phyloP scores from a whole-genome alignment of 306 rosid species.

The Quercus cerris region DNA sequence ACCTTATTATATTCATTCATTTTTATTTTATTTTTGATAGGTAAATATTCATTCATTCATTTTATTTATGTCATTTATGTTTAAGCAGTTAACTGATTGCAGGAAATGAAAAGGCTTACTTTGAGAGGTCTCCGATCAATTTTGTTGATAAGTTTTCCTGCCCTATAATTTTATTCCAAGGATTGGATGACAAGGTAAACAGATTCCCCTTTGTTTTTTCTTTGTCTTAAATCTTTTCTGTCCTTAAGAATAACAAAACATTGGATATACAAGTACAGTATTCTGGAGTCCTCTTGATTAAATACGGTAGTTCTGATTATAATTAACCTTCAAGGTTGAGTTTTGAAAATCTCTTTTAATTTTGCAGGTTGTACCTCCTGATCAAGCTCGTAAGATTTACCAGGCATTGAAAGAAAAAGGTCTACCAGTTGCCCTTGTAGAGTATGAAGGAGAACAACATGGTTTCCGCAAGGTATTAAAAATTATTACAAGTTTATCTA shows the following conservation, averaged over 20 bases:
- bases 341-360: not conserved
- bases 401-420: constrained; percentile 78
- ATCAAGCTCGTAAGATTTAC: constrained; percentile 81
- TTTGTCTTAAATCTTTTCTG: not conserved
- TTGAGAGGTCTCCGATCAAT: constrained; percentile 82
- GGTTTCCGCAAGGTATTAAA: constrained; percentile 84
- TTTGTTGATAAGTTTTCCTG: constrained; percentile 75
- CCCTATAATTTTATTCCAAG: constrained; percentile 88
- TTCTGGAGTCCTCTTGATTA: not conserved
- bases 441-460: constrained; percentile 96
- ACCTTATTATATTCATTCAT: not conserved
- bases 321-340: not conserved
- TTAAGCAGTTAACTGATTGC: constrained; percentile 25
- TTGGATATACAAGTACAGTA: not conserved
- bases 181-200: constrained; percentile 88
- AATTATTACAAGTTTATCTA: constrained; percentile 1
- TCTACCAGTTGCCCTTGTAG: constrained; percentile 85
- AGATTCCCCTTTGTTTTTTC: not conserved
- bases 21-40: too few species aligned
- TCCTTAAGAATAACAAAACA: not conserved
- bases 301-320: not conserved
- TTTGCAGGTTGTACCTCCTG: constrained; percentile 77
- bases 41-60: not conserved
- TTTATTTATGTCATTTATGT: constrained; percentile 11
- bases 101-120: constrained; percentile 65